Evolutionary conservation across 345 rosid species (phyloP).

Genomic region (Ceriops tagal): DNA sequence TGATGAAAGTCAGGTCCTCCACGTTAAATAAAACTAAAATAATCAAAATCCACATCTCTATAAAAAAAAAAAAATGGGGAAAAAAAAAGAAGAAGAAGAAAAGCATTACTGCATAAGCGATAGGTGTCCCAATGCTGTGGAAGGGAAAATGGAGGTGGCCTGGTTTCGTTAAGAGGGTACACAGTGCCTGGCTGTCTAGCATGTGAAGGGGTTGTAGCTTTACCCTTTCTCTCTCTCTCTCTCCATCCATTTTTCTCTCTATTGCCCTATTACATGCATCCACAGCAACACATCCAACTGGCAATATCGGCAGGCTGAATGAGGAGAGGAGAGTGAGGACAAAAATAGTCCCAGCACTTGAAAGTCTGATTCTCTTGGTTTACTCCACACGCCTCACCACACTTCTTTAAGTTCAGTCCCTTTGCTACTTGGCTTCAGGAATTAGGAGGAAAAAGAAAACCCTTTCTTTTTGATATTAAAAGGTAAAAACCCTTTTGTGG

Average conservation of each 20-base stretch:
- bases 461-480: neutral
- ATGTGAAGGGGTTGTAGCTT: slow-evolving; percentile 44
- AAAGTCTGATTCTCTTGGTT: slow-evolving; percentile 22
- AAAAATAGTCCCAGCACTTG: slow-evolving; percentile 27
- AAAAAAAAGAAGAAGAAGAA: too few species aligned
- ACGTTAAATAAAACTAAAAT: too few species aligned
- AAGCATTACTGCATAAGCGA: slow-evolving; percentile 15
- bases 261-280: slow-evolving; percentile 11
- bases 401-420: neutral
- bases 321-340: slow-evolving; percentile 21
- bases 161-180: slow-evolving; percentile 47
- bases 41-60: too few species aligned
- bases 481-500: neutral
- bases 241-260: neutral
- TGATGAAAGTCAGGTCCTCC: too few species aligned
- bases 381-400: slow-evolving; percentile 9
- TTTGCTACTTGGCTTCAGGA: neutral
- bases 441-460: too few species aligned
- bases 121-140: slow-evolving; percentile 31
- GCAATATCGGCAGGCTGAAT: slow-evolving; percentile 25
- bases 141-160: slow-evolving; percentile 42
- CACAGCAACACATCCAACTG: slow-evolving; percentile 39
- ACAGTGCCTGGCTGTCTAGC: slow-evolving; percentile 62
- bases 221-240: slow-evolving; percentile 14
- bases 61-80: too few species aligned